Base-by-base conservation (phyloP, 352 stramenopile species). In the Phytophthora podocarpi region DNA sequence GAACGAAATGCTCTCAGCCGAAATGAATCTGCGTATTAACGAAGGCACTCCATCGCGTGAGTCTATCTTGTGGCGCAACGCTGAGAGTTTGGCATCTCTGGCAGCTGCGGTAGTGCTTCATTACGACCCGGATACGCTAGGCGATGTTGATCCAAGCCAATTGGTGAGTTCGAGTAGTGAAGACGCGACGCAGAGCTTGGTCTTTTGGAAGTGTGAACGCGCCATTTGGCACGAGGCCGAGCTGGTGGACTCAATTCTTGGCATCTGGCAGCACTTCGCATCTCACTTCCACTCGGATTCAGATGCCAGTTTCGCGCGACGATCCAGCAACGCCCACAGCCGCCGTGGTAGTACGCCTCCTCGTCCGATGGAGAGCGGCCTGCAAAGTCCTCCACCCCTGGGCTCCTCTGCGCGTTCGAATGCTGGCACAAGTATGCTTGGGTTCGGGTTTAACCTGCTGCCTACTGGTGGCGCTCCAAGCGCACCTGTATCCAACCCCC, bases 181-280 rank as follows among this genome's bases (percentile, higher is more conserved):
- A 34, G 64, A 71, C n/a, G 28, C 37, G 11, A 56, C 65, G 9
- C 39, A 69, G 12, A 68, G 49, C 32, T 68, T 77, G 16, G 78
- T 90, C 0, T 95, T 90, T 52, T 95, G 85, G 85, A 89, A 82
- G 40, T 91, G 83, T 42, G 80, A 90, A 28, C 78, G 85, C 16
- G 75, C 82, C 36, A 83, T 91, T 46, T 87, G 72, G 74, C 74
- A 91, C 41, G 85, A 95, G 56, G 67, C 80, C 6, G 85, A 95
- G 47, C 65, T 95, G 4, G 79, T 91, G 7, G 84, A 95, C 37
- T 72, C 82, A 26, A 79, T 95, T 43, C 52, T 95, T 18, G 74
- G 76, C 2, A 81, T 93, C 26, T 95, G 85, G 85, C 85, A 95
- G 60, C 84, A 92, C 46, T 87, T 92, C 18, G 83, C 78, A 5